phyloP scores from a whole-genome alignment of 345 rosid genomes.

The Citrus reticulata region DNA sequence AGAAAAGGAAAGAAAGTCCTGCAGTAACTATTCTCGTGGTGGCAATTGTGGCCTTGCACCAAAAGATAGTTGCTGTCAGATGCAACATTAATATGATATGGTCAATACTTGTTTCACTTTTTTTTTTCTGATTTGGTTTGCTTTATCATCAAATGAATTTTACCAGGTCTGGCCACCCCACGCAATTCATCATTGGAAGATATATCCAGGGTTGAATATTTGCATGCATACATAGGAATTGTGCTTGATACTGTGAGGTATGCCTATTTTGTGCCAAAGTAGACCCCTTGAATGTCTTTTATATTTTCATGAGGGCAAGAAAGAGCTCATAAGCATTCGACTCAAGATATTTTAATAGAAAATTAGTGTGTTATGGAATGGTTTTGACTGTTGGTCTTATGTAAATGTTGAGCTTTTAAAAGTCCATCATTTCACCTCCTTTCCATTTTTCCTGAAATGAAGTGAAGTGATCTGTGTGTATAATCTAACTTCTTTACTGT shows the following conservation, averaged over 20 bases:
- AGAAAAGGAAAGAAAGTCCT: too few relatives aligned
- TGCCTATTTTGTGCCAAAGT: neutral
- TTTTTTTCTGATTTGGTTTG: neutral
- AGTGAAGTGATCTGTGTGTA: neutral
- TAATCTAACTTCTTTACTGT: neutral
- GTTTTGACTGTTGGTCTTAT: neutral
- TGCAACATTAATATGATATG: neutral
- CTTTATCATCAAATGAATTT: neutral
- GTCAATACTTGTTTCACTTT: neutral
- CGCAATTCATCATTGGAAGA: constrained; percentile 36
- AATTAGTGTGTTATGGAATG: neutral
- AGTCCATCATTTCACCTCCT: neutral
- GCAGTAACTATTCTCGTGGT: too few relatives aligned
- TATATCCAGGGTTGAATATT: constrained; percentile 27
- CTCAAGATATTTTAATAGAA: neutral
- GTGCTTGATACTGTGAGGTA: constrained; percentile 42
- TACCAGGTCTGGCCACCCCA: constrained; percentile 23
- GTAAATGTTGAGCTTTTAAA: neutral
- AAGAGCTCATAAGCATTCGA: neutral
- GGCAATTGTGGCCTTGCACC: too few relatives aligned
- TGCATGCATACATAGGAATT: constrained; percentile 33
- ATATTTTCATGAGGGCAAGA: neutral
- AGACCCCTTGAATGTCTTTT: neutral
- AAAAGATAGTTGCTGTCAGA: neutral
- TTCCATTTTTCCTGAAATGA: neutral